These are phyloP conservation scores for Thelonectria rubi DNA, from an alignment of 2,329 filamentous ascomycete species.

Conservation along the genomic window DNA sequence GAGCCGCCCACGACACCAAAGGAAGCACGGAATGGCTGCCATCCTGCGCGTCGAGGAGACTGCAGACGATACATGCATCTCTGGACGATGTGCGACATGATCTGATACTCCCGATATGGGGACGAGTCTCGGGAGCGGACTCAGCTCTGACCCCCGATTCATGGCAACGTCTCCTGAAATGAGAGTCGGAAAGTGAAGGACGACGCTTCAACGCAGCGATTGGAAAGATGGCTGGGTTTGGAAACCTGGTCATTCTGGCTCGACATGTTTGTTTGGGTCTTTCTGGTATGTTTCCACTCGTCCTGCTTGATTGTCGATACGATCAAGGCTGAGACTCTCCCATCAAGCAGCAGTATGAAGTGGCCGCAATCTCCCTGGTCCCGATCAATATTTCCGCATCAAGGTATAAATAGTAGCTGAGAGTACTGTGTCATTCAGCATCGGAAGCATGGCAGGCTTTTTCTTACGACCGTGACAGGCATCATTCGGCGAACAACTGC, in stretches of 20 bases:
- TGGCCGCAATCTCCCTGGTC: background rate
- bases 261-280: background rate
- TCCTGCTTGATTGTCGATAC: background rate
- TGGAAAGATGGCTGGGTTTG: background rate
- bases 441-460: background rate
- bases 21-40: background rate
- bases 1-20: background rate
- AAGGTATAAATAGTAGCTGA: background rate
- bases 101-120: background rate
- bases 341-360: background rate
- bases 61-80: background rate
- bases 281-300: background rate
- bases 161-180: background rate
- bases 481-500: background rate
- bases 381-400: background rate
- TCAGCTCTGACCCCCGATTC: constrained; percentile 1
- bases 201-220: background rate
- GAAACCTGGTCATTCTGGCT: background rate
- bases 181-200: background rate
- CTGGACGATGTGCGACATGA: background rate
- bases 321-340: background rate
- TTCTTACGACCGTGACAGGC: background rate
- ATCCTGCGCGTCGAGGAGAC: background rate
- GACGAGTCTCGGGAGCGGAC: constrained; percentile 8
- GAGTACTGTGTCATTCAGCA: background rate